Evolutionary conservation across 805 yeast genomes (phyloP).

Genomic region (Metschnikowia gruessii): DNA sequence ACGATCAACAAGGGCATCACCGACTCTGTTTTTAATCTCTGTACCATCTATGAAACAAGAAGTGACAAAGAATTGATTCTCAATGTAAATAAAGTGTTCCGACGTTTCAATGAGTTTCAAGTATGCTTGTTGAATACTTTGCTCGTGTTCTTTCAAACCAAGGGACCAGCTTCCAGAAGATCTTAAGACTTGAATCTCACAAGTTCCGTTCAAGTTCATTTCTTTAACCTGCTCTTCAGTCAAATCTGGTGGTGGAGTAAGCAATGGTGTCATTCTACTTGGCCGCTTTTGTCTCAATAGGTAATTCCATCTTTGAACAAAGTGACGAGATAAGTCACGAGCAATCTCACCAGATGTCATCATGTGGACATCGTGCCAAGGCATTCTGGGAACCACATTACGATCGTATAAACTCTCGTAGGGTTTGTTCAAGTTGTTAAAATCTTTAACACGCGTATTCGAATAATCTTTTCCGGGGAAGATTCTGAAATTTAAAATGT

Average conservation of each 20-base stretch:
- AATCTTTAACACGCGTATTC: constrained; percentile 90
- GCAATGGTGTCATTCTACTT: constrained; percentile 85
- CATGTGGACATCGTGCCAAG: constrained; percentile 99
- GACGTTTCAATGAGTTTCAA: constrained; percentile 86
- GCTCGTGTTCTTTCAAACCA: constrained; percentile 81
- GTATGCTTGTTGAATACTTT: constrained; percentile 90
- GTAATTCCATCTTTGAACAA: constrained; percentile 97
- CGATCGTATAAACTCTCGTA: constrained; percentile 92
- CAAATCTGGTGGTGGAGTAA: constrained; percentile 90
- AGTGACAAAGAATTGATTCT: constrained; percentile 91
- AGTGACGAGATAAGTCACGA: constrained; percentile 87
- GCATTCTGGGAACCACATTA: constrained; percentile 83
- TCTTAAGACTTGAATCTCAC: constrained; percentile 86
- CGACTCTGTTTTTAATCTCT: constrained; percentile 81
- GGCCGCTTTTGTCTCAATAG: constrained; percentile 90
- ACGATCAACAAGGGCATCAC: constrained; percentile 96
- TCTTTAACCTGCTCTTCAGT: constrained; percentile 65
- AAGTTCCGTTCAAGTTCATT: constrained; percentile 70
- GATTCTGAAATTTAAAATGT: constrained; percentile 51
- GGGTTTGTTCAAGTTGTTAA: constrained; percentile 75
- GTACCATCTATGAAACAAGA: constrained; percentile 85
- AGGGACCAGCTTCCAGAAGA: constrained; percentile 93
- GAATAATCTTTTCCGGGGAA: constrained; percentile 98
- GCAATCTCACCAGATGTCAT: constrained; percentile 92
- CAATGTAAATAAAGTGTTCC: constrained; percentile 90